Conservation (phyloP, 257 asterid species). For the Primulina huaijiensis region DNA sequence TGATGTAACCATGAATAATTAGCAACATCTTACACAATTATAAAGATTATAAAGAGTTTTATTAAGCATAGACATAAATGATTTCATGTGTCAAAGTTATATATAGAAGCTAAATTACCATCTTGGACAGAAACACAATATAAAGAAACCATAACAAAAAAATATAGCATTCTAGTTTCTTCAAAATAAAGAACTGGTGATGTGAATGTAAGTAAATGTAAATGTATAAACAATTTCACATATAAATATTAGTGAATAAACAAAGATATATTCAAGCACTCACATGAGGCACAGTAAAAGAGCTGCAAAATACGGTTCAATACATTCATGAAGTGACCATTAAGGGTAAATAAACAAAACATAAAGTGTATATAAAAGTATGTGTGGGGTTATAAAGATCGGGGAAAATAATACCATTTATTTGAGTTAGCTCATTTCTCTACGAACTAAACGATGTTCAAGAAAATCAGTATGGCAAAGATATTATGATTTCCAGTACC, state of each 20-base stretch:
- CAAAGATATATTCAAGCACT: slow-evolving; percentile 2
- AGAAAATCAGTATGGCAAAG: slow-evolving; percentile 4
- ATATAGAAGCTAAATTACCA: not conserved
- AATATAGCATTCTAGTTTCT: not conserved
- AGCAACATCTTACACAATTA: not conserved
- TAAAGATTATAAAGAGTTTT: not conserved
- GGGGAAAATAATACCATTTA: slow-evolving; percentile 1
- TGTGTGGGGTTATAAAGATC: not conserved
- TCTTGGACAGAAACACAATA: slow-evolving; percentile 6
- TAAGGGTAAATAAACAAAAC: not conserved
- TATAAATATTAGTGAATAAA: not conserved
- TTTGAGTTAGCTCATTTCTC: slow-evolving; percentile 13
- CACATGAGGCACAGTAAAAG: slow-evolving; percentile 5
- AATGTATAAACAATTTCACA: not conserved
- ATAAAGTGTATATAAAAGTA: slow-evolving; percentile 1
- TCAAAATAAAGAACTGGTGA: not conserved
- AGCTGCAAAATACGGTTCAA: slow-evolving; percentile 8
- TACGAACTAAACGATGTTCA: slow-evolving; percentile 1
- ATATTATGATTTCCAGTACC: not conserved
- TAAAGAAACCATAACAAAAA: not conserved
- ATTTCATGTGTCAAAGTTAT: slow-evolving; percentile 4
- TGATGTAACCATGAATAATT: slow-evolving; percentile 3
- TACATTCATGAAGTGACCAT: not conserved
- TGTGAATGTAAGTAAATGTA: not conserved
- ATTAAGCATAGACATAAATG: not conserved